Percentiles rank a stretch among this genome's conserved stretches.
These are phyloP conservation scores for Fusarium virguliforme DNA, from an alignment of 2,329 filamentous ascomycete species.

Conservation along the genomic window DNA sequence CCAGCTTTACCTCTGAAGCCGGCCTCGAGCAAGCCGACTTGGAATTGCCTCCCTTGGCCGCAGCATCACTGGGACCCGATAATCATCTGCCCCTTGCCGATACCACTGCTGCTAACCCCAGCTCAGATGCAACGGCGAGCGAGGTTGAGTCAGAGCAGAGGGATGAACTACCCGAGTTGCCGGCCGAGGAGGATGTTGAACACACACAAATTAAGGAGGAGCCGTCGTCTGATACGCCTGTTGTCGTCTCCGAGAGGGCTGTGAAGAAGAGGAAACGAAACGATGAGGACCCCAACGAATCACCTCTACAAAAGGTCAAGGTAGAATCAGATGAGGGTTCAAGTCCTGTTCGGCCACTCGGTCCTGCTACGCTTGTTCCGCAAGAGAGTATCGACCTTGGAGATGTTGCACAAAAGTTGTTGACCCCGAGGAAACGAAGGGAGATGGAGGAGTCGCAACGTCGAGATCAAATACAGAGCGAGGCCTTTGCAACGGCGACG, in stretches of 20 bases:
- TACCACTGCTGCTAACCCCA: slow-evolving; percentile 26
- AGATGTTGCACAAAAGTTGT: slow-evolving; percentile 54
- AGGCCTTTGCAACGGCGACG: slow-evolving; percentile 26
- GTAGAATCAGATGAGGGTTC: slow-evolving; percentile 56
- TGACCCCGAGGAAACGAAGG: slow-evolving; percentile 58
- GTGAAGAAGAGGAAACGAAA: slow-evolving; percentile 65
- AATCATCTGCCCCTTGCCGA: slow-evolving; percentile 20
- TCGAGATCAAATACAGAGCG: slow-evolving; percentile 24
- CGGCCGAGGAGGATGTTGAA: slow-evolving; percentile 13
- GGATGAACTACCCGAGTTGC: slow-evolving; percentile 48
- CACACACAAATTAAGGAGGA: slow-evolving; percentile 63
- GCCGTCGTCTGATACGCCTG: slow-evolving; percentile 67
- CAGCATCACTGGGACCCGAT: slow-evolving; percentile 38
- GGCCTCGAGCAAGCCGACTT: slow-evolving; percentile 50
- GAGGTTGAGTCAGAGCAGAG: slow-evolving; percentile 46
- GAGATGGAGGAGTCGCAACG: slow-evolving; percentile 42
- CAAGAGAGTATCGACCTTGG: slow-evolving; percentile 74
- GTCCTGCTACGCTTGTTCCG: slow-evolving; percentile 53
- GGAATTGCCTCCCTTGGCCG: slow-evolving; percentile 49
- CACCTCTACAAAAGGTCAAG: slow-evolving; percentile 60
- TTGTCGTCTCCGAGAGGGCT: slow-evolving; percentile 67
- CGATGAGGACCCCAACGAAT: slow-evolving; percentile 43
- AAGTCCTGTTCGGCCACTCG: slow-evolving; percentile 50
- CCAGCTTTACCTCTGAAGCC: slow-evolving; percentile 45
- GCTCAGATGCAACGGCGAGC: slow-evolving; percentile 53